Evolutionary conservation across 768 basidiomycete genomes (phyloP), one percentile per base, ranked within the genome.

Genomic region (Harrya chromipes): DNA sequence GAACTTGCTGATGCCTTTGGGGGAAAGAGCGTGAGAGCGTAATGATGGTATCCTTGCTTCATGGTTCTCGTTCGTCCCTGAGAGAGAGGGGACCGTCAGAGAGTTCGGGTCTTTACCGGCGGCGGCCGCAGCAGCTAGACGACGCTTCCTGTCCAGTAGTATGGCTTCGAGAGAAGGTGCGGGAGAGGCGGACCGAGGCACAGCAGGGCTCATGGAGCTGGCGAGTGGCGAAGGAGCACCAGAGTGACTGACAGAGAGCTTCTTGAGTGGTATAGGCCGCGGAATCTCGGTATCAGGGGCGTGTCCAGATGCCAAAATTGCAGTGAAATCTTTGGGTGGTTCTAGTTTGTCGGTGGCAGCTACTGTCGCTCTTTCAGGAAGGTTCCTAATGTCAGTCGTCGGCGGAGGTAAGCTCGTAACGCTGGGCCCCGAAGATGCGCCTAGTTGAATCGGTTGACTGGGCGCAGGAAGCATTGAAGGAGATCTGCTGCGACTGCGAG

Each of bases 141-240:
- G 77, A 37, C 85, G 79, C 54, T 78, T 85, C 58, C 86, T 79
- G 46, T 86, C 83, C 46, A 85, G 62, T 37, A 87, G 60, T 38
- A 87, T 74, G 1, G 84, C 84, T 60, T 87, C 87, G 14, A 87
- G 72, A 29, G 83, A 77, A 10, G 80, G 75, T 4, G 74, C 72
- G n/a, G 81, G 79, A 6, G 79, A 77, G 7, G 67, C 56, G 52
- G 71, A 70, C 11, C 73, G 70, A 9, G 74, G 65, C 2, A 45
- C 21, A 14, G 54, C 39, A 16, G 57, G 42, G 14, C 34, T 55
- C 29, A 43, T 35, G 19, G 64, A 43, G 50, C 35, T 39, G 31
- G 60, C 48, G 14, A 56, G 41, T 35, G 62, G 33, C 3, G 52
- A 48, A 19, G 37, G 47, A 7, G 47, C 36, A 10, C 54, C 52